Conservation (phyloP, 2,329 filamentous ascomycete species). For the Akanthomyces lecanii region DNA sequence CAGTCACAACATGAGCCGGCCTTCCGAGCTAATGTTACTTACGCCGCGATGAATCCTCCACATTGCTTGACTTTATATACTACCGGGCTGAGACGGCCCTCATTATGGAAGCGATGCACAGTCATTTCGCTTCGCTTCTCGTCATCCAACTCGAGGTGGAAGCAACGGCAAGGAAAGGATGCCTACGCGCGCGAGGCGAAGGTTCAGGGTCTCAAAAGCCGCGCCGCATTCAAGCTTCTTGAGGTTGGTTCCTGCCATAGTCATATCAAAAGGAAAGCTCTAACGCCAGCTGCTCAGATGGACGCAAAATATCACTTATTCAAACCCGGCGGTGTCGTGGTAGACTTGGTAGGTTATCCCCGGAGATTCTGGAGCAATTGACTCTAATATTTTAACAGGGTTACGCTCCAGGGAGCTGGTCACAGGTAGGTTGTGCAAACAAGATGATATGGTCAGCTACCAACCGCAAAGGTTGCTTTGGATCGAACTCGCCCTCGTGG, state of each 20-base stretch:
- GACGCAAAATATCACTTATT: constrained; percentile 80
- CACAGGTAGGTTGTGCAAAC: constrained; percentile 46
- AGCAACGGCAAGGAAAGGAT: constrained; percentile 71
- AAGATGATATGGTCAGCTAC: neutral
- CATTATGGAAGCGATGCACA: neutral
- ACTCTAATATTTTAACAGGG: constrained; percentile 45
- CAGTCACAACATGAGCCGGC: neutral
- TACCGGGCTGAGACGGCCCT: neutral
- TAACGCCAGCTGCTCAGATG: constrained; percentile 50
- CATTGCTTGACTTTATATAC: too few species aligned
- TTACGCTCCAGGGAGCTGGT: constrained; percentile 73
- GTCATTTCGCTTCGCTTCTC: neutral
- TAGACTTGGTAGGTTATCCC: constrained; percentile 70
- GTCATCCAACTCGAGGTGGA: constrained; percentile 58
- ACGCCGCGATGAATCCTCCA: neutral
- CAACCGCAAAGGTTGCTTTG: constrained; percentile 63
- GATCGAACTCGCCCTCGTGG: constrained; percentile 73
- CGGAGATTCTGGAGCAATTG: neutral
- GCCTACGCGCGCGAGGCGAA: constrained; percentile 69
- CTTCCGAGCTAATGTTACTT: neutral
- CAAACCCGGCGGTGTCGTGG: constrained; percentile 72
- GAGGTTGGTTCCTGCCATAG: constrained; percentile 51
- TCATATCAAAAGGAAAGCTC: neutral
- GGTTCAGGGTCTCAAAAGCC: constrained; percentile 76
- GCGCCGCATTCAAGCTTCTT: constrained; percentile 88